Conservation (phyloP, 345 rosid genomes). For the Anastatica hierochuntica region DNA sequence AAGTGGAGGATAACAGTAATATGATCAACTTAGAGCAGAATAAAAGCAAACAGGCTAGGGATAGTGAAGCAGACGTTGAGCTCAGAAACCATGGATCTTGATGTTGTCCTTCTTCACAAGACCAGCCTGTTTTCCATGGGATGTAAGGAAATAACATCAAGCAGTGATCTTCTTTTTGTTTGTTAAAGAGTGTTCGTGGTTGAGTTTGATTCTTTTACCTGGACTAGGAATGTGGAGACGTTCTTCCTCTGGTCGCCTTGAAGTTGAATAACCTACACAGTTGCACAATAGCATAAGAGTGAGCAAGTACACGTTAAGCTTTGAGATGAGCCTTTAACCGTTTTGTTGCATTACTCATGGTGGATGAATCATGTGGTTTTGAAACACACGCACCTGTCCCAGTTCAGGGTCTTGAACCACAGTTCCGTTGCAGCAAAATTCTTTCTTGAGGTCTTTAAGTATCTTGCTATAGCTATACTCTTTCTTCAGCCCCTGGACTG, state of each 20-base stretch:
- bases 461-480: neutral
- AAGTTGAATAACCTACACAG: neutral
- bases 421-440: neutral
- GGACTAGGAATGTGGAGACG: neutral
- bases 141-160: neutral
- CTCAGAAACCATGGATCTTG: constrained; percentile 93
- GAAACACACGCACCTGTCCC: neutral
- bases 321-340: too few species aligned
- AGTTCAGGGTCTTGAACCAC: neutral
- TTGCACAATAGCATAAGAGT: neutral
- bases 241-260: neutral
- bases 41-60: neutral
- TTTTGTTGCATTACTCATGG: too few species aligned
- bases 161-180: neutral
- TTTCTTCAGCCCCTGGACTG: neutral
- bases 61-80: neutral
- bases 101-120: constrained; percentile 95
- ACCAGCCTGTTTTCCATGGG: constrained; percentile 49
- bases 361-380: too few species aligned
- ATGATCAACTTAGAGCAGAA: neutral
- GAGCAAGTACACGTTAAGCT: too few species aligned
- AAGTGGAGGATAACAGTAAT: neutral
- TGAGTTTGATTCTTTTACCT: too few species aligned
- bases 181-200: neutral
- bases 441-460: neutral